These are phyloP conservation scores for Pyrus bretschneideri DNA, from an alignment of 306 rosid species.

Conservation along the genomic window DNA sequence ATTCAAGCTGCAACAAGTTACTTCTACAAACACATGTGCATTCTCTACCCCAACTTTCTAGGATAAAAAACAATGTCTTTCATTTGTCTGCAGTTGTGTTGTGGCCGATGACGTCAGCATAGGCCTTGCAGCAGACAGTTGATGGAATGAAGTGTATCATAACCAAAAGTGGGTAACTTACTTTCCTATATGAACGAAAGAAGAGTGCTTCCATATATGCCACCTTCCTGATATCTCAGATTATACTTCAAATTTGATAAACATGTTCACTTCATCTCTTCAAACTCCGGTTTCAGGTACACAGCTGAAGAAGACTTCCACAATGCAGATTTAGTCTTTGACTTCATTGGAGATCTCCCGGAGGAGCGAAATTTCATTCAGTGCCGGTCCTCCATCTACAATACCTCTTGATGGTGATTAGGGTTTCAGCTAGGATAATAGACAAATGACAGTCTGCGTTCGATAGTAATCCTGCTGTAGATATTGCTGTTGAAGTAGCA, in stretches of 20 bases:
- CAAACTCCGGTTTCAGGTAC: neutral
- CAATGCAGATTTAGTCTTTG: constrained; percentile 85
- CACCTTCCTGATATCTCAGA: neutral
- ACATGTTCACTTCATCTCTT: neutral
- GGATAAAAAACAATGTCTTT: neutral
- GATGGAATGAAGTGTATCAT: constrained; percentile 93
- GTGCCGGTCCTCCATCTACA: neutral
- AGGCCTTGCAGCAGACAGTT: constrained; percentile 90
- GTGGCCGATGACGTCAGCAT: constrained; percentile 95
- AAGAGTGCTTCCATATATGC: neutral
- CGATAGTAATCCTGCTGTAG: neutral
- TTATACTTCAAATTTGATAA: neutral
- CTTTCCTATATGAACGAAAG: neutral
- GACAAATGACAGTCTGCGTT: neutral
- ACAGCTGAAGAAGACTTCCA: constrained; percentile 80
- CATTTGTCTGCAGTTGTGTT: constrained; percentile 41
- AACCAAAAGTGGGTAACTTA: constrained; percentile 53
- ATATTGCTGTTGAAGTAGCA: neutral
- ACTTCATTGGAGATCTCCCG: constrained; percentile 92
- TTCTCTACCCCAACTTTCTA: neutral
- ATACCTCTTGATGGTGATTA: neutral
- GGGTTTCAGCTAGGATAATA: neutral
- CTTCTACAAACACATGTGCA: neutral
- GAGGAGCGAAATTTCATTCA: constrained; percentile 40
- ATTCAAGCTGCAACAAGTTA: neutral